A percentile compares a stretch with the other conserved stretches of the same genome.
These are phyloP conservation scores for Phytopythium oedochilum DNA, from an alignment of 352 stramenopile genomes.

Conservation along the genomic window DNA sequence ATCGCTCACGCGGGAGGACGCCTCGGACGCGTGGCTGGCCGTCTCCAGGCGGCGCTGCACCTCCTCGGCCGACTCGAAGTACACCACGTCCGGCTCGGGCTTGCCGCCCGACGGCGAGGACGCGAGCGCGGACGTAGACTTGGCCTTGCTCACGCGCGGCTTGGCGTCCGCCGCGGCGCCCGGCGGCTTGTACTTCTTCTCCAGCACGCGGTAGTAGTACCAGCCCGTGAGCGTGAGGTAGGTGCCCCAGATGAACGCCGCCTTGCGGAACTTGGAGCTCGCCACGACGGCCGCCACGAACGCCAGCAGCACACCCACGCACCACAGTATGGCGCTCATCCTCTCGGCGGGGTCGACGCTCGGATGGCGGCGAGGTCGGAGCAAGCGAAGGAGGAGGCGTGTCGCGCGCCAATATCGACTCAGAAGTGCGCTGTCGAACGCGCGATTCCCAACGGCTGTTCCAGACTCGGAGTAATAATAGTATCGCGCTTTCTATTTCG, in stretches of 20 bases:
- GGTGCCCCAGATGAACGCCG: slow-evolving; percentile 61
- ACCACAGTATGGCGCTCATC: slow-evolving; percentile 35
- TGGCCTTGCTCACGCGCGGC: slow-evolving; percentile 7
- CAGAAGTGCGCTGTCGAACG: no score
- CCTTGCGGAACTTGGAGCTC: slow-evolving; percentile 53
- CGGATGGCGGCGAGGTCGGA: neutral
- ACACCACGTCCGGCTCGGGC: slow-evolving; percentile 30
- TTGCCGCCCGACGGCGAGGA: slow-evolving; percentile 4
- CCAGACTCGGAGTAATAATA: no score
- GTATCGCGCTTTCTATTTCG: no score
- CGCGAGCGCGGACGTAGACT: slow-evolving; percentile 1
- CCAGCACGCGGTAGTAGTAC: slow-evolving; percentile 79
- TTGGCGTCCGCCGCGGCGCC: slow-evolving; percentile 13
- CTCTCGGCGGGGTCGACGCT: neutral
- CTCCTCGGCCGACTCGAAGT: slow-evolving; percentile 42
- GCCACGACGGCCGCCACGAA: slow-evolving; percentile 34
- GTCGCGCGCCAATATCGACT: no score
- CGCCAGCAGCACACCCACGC: slow-evolving; percentile 30
- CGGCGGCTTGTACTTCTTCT: slow-evolving; percentile 42
- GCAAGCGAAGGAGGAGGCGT: no score
- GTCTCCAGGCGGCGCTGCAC: slow-evolving; percentile 23
- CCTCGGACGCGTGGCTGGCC: slow-evolving; percentile 28
- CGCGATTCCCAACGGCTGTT: no score
- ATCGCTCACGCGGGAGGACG: slow-evolving; percentile 37
- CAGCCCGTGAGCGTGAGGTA: slow-evolving; percentile 79